Evolutionary conservation across 768 basidiomycete species (phyloP).

Genomic region (Gelatoporia subvermispora): DNA sequence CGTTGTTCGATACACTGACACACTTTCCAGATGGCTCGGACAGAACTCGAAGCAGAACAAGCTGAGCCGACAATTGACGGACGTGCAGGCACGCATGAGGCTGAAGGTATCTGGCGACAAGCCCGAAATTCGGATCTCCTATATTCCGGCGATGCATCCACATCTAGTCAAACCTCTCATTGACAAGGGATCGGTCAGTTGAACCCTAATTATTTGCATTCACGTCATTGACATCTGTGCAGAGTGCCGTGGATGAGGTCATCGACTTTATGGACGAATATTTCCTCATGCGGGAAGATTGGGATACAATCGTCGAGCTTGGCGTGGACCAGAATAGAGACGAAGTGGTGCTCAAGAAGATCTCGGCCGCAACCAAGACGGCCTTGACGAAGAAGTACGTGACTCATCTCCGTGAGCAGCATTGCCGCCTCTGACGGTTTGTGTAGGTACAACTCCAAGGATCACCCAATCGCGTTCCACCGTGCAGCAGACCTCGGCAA

Average conservation of each 20-base stretch:
- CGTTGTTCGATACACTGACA: background rate
- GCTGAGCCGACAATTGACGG: conserved; percentile 71
- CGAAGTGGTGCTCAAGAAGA: conserved; percentile 75
- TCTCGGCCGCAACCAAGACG: conserved; percentile 74
- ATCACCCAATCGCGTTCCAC: conserved; percentile 95
- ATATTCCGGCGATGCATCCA: conserved; percentile 84
- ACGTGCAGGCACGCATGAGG: conserved; percentile 94
- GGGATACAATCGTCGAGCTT: conserved; percentile 93
- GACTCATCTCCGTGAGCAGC: background rate
- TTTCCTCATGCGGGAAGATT: conserved; percentile 89
- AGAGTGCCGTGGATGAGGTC: conserved; percentile 78
- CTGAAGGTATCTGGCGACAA: conserved; percentile 89
- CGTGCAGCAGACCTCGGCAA: conserved; percentile 81
- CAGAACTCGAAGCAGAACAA: conserved; percentile 94
- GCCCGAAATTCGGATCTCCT: conserved; percentile 84
- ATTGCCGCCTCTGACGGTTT: background rate
- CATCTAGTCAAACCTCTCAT: conserved; percentile 76
- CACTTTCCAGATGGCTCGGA: conserved; percentile 77
- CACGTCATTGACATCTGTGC: background rate
- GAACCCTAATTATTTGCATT: background rate
- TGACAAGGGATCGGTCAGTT: conserved; percentile 67
- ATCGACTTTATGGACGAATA: conserved; percentile 93
- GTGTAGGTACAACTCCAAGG: conserved; percentile 76
- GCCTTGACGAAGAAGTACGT: conserved; percentile 81
- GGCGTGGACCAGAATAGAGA: conserved; percentile 81